Base-by-base conservation (phyloP, 768 basidiomycete species). In the Sarcodon aspratus region DNA sequence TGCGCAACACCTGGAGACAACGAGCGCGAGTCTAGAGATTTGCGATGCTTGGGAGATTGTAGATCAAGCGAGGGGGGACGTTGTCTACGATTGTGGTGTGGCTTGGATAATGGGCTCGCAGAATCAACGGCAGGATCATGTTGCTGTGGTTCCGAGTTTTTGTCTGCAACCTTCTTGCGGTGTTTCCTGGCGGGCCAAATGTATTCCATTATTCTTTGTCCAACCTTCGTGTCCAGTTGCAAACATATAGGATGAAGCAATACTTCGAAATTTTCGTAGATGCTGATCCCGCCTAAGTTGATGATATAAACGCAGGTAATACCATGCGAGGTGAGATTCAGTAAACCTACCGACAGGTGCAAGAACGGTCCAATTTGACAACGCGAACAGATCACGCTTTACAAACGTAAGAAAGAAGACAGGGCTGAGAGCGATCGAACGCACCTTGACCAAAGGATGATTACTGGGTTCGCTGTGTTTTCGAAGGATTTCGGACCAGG, bases 401-500 rank as follows among this genome's bases (percentile, higher is more conserved):
- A 9, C 3, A 42, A 42, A 42, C 3, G 13, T 42, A 8, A 42
- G 40, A 9, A 8, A 42, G 40, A 5, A 27, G 40, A 42, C 15
- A 9, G 27, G 9, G 40, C 9, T 42, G 2, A 42, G 6, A 9
- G 40, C 17, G 9, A 2, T 2, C 17, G 13, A 6, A 60, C 69
- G 36, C 54, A 84, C 85, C 75, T 85, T 88, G 49, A 76, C 68
- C 46, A 87, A 72, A 3, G 82, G 79, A 58, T 89, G 85, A 54
- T 72, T 80, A 8, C 74, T 68, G 21, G 81, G 76, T 50, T 85
- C 80, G 47, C 82, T 76, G 52, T 82, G 72, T 59, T 93, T 90
- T 4, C 81, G 78, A 38, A 95, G 66, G 50, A 96, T 92, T 62
- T 97, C 93, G 3, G 89, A 73, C 79, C 91, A 96, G 32, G 80